Evolutionary conservation across 345 rosid genomes (phyloP).

Genomic region (Lepidium sativum): DNA sequence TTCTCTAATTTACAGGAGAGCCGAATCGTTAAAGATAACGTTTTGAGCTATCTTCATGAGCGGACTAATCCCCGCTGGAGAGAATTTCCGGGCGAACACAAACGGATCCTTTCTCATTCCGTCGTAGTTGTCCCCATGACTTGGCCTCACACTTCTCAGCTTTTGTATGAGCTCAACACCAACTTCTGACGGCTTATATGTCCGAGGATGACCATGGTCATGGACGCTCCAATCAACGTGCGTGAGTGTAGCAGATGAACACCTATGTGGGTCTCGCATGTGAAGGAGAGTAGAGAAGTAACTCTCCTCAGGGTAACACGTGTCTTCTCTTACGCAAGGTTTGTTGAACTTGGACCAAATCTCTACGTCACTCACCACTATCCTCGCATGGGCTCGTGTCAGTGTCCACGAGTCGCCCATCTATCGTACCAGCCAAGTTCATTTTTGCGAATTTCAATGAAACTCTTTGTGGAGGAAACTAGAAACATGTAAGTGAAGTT

Average conservation of each 20-base stretch:
- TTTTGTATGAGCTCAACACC: slow-evolving; percentile 32
- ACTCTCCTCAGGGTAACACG: slow-evolving; percentile 64
- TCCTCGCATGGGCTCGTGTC: slow-evolving; percentile 55
- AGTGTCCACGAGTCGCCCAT: slow-evolving; percentile 77
- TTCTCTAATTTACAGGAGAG: neutral
- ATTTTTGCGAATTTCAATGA: slow-evolving; percentile 46
- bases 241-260: slow-evolving; percentile 52
- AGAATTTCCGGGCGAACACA: slow-evolving; percentile 60
- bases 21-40: slow-evolving; percentile 40
- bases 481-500: slow-evolving; percentile 43
- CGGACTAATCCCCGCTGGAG: slow-evolving; percentile 25
- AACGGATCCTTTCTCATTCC: slow-evolving; percentile 35
- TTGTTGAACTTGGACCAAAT: slow-evolving; percentile 55
- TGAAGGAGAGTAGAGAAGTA: slow-evolving; percentile 66
- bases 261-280: slow-evolving; percentile 45
- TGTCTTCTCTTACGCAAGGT: slow-evolving; percentile 35
- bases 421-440: slow-evolving; percentile 47
- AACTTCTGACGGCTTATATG: slow-evolving; percentile 45
- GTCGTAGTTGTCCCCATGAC: slow-evolving; percentile 35
- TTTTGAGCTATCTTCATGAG: slow-evolving; percentile 40
- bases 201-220: slow-evolving; percentile 54
- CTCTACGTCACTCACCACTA: slow-evolving; percentile 39
- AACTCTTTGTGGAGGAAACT: slow-evolving; percentile 40
- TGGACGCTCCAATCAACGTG: slow-evolving; percentile 58
- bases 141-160: slow-evolving; percentile 33